These are phyloP conservation scores for Mycena albidolilacea DNA, from an alignment of 768 basidiomycete genomes.

Conservation along the genomic window DNA sequence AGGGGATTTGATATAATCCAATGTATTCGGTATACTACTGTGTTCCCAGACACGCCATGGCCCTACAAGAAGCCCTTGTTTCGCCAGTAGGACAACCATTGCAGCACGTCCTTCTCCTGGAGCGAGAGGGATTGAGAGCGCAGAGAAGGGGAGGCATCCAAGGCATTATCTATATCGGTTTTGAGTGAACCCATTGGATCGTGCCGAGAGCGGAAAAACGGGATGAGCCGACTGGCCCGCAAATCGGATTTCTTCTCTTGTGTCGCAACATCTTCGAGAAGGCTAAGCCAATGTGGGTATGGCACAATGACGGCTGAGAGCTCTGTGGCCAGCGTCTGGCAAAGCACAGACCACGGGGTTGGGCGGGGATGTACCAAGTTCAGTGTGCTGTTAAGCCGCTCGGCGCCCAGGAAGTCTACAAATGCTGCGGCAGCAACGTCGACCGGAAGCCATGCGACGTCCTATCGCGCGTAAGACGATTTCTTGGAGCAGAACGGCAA, in stretches of 20 bases:
- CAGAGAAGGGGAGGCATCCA: background rate
- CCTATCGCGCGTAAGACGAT: conserved; percentile 2
- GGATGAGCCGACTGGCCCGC: conserved; percentile 1
- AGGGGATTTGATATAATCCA: no score
- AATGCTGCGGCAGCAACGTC: conserved; percentile 39
- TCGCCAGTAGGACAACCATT: conserved; percentile 38
- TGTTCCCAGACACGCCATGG: no score
- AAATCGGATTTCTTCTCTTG: background rate
- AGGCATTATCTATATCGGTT: conserved; percentile 1
- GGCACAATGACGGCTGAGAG: conserved; percentile 36
- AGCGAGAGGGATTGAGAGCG: background rate
- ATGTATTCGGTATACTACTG: no score
- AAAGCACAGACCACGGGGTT: conserved; percentile 26
- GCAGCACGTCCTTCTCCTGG: conserved; percentile 20
- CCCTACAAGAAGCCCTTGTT: conserved; percentile 5
- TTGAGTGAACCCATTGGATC: conserved; percentile 15
- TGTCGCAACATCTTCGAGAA: background rate
- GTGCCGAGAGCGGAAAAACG: conserved; percentile 3
- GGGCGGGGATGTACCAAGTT: conserved; percentile 35
- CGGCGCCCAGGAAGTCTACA: conserved; percentile 25
- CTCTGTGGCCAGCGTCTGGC: conserved; percentile 20
- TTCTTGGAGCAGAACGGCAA: background rate
- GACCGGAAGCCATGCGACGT: conserved; percentile 41
- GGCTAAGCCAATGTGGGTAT: conserved; percentile 37
- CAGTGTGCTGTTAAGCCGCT: background rate